Conservation (phyloP, 78 protist genomes). For the Dictyostelium firmibasis region DNA sequence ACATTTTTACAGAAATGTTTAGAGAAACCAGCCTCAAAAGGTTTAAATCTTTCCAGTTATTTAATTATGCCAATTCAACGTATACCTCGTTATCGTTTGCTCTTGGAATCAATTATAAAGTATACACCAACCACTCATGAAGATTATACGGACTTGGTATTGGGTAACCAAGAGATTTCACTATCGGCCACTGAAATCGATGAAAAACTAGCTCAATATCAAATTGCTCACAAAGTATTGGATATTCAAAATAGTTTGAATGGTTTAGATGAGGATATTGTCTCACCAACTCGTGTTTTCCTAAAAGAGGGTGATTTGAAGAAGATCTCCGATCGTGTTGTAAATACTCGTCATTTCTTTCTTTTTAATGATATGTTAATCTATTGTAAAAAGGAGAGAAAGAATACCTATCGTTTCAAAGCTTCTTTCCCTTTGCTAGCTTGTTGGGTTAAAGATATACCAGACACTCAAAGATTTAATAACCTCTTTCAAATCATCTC, state of each 20-base stretch:
- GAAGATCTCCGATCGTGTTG: conserved; percentile 70
- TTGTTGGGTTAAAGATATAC: conserved; percentile 77
- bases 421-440: conserved; percentile 33
- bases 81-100: conserved; percentile 58
- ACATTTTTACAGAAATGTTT: conserved; percentile 47
- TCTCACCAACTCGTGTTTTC: conserved; percentile 44
- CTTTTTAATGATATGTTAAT: conserved; percentile 52
- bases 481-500: conserved; percentile 60
- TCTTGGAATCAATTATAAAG: conserved; percentile 33
- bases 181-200: conserved; percentile 30
- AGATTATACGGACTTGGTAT: conserved; percentile 25
- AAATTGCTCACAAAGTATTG: conserved; percentile 60
- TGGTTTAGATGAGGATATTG: conserved; percentile 53
- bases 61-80: conserved; percentile 77
- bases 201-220: conserved; percentile 48
- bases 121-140: conserved; percentile 17
- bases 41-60: conserved; percentile 35
- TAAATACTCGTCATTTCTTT: conserved; percentile 67
- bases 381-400: conserved; percentile 44
- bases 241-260: conserved; percentile 51
- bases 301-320: conserved; percentile 61
- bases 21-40: conserved; percentile 59
- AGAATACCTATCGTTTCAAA: conserved; percentile 31
- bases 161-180: neutral
- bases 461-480: conserved; percentile 22